A percentile compares a stretch with the other conserved stretches of the same genome.
Evolutionary conservation across 2,329 filamentous ascomycete genomes (phyloP).

Genomic region (Aspergillus brunneoviolaceus): DNA sequence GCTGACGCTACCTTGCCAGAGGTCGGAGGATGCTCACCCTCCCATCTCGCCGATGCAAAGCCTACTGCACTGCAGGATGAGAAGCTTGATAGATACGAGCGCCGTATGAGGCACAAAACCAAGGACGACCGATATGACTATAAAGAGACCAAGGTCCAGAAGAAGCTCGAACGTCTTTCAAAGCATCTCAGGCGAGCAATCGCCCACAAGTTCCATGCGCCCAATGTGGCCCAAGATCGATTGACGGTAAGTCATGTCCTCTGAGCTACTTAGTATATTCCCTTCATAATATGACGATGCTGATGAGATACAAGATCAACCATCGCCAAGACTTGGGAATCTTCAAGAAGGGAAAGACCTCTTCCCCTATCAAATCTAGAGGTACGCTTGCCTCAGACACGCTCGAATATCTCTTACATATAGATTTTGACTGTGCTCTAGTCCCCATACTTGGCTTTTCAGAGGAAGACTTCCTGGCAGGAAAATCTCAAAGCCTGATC

Average conservation of each 20-base stretch:
- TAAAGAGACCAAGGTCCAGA: conserved; percentile 21
- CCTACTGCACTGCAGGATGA: not conserved
- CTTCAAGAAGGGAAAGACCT: conserved; percentile 39
- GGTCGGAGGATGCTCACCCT: not conserved
- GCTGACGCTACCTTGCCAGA: too few relatives aligned
- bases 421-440: not conserved
- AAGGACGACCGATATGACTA: conserved; percentile 57
- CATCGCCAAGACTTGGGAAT: conserved; percentile 28
- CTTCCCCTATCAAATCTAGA: conserved; percentile 28
- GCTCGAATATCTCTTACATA: too few relatives aligned
- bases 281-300: not conserved
- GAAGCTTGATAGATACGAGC: conserved; percentile 44
- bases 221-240: conserved; percentile 53
- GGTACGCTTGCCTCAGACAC: not conserved
- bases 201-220: conserved; percentile 57
- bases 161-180: not conserved
- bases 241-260: conserved; percentile 49
- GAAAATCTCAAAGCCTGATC: not conserved
- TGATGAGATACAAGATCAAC: conserved; percentile 23
- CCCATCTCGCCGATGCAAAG: not conserved
- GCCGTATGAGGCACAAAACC: conserved; percentile 56
- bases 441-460: not conserved
- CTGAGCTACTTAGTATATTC: not conserved
- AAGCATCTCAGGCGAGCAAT: conserved; percentile 40
- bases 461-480: not conserved